Evolutionary conservation across 495 filamentous ascomycete species (phyloP).

Genomic region (Podospora didyma): DNA sequence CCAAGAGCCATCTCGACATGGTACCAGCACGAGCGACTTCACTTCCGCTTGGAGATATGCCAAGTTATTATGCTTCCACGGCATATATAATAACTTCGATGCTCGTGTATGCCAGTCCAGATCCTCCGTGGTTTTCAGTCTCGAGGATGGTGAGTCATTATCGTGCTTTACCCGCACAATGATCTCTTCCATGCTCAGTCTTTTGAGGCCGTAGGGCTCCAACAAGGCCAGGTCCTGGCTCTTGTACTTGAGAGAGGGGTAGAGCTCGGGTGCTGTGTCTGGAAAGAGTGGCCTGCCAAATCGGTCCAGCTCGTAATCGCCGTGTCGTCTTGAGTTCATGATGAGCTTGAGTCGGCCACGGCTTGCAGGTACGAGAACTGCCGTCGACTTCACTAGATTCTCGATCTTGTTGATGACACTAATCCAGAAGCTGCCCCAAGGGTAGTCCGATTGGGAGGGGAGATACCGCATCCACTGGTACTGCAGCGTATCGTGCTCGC

Average conservation of each 20-base stretch:
- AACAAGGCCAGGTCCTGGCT: conserved; percentile 1
- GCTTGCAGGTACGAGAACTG: neutral
- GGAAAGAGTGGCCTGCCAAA: neutral
- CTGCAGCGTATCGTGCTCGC: conserved; percentile 15
- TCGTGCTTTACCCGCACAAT: neutral
- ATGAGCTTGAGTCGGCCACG: neutral
- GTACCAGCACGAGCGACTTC: conserved; percentile 15
- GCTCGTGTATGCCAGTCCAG: conserved; percentile 22
- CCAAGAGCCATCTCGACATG: conserved; percentile 9
- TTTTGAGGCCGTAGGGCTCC: neutral
- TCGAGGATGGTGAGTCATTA: conserved; percentile 1
- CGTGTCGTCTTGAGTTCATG: neutral
- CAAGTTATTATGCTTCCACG: too few relatives aligned
- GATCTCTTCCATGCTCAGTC: neutral
- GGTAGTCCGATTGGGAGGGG: conserved; percentile 11
- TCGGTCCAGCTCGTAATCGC: neutral
- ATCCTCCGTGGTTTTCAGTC: conserved; percentile 5
- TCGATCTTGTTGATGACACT: neutral
- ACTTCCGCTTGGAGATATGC: too few relatives aligned
- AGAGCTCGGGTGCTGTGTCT: conserved; percentile 13
- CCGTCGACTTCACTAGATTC: neutral
- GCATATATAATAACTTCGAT: conserved; percentile 4
- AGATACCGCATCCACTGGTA: conserved; percentile 33
- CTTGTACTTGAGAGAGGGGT: conserved; percentile 16
- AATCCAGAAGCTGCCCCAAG: neutral